These are phyloP conservation scores for Candida coquimbonensis DNA, from an alignment of 805 yeast genomes.

Conservation along the genomic window DNA sequence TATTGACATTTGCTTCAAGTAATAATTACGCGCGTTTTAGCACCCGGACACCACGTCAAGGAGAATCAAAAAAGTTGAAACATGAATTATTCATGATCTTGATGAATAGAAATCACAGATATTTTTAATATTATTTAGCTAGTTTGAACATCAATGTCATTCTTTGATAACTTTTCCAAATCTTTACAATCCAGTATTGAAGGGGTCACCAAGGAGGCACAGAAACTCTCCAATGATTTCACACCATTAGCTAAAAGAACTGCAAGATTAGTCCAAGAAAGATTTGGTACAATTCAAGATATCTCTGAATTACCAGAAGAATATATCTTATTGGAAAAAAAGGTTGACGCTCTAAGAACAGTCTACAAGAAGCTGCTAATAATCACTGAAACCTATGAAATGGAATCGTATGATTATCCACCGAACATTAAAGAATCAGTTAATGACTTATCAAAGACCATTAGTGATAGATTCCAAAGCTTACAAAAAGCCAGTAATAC, in stretches of 20 bases:
- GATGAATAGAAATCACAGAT: too few species aligned
- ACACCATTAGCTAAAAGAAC: slow-evolving; percentile 80
- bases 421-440: slow-evolving; percentile 68
- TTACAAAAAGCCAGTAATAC: slow-evolving; percentile 59
- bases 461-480: slow-evolving; percentile 49
- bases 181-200: slow-evolving; percentile 21
- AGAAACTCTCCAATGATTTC: slow-evolving; percentile 44
- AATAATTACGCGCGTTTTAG: too few species aligned
- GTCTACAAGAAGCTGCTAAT: slow-evolving; percentile 11
- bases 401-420: slow-evolving; percentile 77
- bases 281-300: slow-evolving; percentile 72
- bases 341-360: slow-evolving; percentile 47
- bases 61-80: too few species aligned
- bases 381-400: slow-evolving; percentile 58
- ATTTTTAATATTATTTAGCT: too few species aligned
- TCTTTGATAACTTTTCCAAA: slow-evolving; percentile 26
- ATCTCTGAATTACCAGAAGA: slow-evolving; percentile 82
- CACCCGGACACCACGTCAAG: too few species aligned
- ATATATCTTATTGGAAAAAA: slow-evolving; percentile 64
- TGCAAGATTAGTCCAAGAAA: slow-evolving; percentile 70
- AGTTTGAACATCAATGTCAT: slow-evolving; percentile 7
- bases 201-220: slow-evolving; percentile 33
- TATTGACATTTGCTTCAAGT: too few species aligned
- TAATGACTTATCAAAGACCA: slow-evolving; percentile 50
- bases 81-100: too few species aligned